Base-by-base conservation (phyloP, 257 asterid species). In the Lavandula angustifolia region DNA sequence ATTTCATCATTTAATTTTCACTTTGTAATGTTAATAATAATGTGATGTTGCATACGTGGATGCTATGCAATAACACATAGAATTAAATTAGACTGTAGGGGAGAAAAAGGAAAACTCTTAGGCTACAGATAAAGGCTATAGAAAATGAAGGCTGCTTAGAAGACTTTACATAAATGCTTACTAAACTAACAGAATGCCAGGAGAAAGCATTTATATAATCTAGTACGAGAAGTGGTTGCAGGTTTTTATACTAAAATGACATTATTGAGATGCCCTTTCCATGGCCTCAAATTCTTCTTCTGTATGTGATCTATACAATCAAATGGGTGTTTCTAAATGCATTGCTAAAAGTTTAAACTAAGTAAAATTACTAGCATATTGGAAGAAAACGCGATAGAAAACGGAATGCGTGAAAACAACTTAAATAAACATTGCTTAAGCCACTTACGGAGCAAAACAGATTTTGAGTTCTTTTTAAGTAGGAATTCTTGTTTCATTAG, bases 141-240 rank as follows among this genome's bases (percentile, higher is more conserved):
- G 46, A 55, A 33, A n/a, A 16, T 65, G 43, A 66, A 41, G 40
- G 54, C 33, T 33, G 9, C 56, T 51, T 69, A 64, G 37, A 66
- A 73, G 53, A 62, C 27, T 8, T 32, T 68, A 49, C n/a, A 50
- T 48, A n/a, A 55, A 62, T 60, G 40, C 66, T 48, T 17, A 33
- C 38, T 16, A 66, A 47, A 55, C 62, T 53, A 73, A 35, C 14
- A 61, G 46, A 72, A 69, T 50, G 44, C 54, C 27, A 52, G 40
- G 63, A 43, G 48, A 43, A 55, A 55, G 48, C 80, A 73, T 63
- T 77, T 70, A 71, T 60, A 22, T 65, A 57, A 74, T 80, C 54
- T 66, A 71, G 77, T 68, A 64, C 72, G 51, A 72, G 69, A 38
- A 72, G 73, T 74, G 16, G 82, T 75, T 72, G 80, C 34, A 74